Conservation (phyloP, 2,329 filamentous ascomycete species). For the Macrophomina phaseolina region DNA sequence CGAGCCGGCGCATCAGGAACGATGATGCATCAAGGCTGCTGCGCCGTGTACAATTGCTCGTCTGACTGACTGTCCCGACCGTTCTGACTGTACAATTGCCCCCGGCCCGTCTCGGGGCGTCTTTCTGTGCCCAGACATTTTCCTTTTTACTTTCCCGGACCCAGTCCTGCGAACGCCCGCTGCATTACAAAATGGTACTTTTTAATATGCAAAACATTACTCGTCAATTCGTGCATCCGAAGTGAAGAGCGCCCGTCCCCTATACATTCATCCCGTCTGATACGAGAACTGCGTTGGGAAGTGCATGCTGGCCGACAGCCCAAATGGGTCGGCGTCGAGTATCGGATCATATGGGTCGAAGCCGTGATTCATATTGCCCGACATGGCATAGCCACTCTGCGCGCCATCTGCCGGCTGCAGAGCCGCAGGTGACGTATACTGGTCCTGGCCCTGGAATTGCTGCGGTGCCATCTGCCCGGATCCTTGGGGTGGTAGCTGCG, state of each 20-base stretch:
- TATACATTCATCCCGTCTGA: constrained; percentile 45
- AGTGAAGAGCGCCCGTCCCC: constrained; percentile 28
- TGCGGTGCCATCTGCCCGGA: constrained; percentile 37
- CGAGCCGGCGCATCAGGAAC: constrained; percentile 24
- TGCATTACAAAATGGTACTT: constrained; percentile 23
- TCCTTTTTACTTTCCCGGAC: neutral
- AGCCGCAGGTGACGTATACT: constrained; percentile 41
- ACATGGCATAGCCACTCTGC: constrained; percentile 41
- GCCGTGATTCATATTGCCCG: constrained; percentile 56
- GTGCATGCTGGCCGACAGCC: constrained; percentile 91
- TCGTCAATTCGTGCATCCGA: constrained; percentile 22
- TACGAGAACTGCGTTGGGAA: constrained; percentile 86
- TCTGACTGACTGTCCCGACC: neutral
- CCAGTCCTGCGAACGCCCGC: constrained; percentile 23
- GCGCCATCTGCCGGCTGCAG: constrained; percentile 40
- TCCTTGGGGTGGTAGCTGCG: constrained; percentile 41
- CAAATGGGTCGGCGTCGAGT: constrained; percentile 91
- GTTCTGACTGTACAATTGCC: constrained; percentile 7
- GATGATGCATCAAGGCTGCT: constrained; percentile 11
- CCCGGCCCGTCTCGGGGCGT: constrained; percentile 7
- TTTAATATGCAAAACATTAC: constrained; percentile 14
- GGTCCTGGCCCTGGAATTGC: constrained; percentile 30
- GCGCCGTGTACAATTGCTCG: constrained; percentile 21
- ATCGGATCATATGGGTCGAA: constrained; percentile 82
- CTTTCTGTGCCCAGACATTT: constrained; percentile 11